These are phyloP conservation scores for Brassica balearica DNA, from an alignment of 441 rosid species.

Conservation along the genomic window DNA sequence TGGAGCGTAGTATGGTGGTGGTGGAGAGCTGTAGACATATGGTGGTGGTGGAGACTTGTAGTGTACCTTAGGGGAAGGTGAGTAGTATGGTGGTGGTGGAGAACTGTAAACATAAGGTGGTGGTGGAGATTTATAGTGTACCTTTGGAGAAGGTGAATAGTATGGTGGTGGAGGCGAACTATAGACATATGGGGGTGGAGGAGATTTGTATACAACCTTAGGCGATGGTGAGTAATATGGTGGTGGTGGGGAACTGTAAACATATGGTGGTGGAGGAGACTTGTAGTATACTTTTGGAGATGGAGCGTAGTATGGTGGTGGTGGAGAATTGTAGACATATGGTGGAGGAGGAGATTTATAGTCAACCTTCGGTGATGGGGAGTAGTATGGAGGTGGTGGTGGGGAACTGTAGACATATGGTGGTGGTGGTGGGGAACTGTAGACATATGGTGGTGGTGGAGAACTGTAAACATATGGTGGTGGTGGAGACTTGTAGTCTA, in stretches of 20 bases:
- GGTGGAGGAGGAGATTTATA: neutral
- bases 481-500: neutral
- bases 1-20: neutral
- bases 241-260: neutral
- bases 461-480: neutral
- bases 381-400: neutral
- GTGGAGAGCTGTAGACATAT: neutral
- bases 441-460: neutral
- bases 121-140: neutral
- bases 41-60: conserved; percentile 2
- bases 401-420: too few species aligned
- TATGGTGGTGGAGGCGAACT: neutral
- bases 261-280: neutral
- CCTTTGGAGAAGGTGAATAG: neutral
- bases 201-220: neutral
- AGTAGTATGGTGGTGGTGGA: neutral
- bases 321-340: neutral
- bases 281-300: neutral
- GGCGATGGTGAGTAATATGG: neutral
- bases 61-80: neutral
- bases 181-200: neutral
- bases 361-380: neutral
- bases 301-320: neutral
- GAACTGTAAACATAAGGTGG: neutral
- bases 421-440: neutral